Percentiles rank a stretch among this genome's conserved stretches.
phyloP scores from a whole-genome alignment of 2,329 filamentous ascomycete species.

The Talaromyces sp. region DNA sequence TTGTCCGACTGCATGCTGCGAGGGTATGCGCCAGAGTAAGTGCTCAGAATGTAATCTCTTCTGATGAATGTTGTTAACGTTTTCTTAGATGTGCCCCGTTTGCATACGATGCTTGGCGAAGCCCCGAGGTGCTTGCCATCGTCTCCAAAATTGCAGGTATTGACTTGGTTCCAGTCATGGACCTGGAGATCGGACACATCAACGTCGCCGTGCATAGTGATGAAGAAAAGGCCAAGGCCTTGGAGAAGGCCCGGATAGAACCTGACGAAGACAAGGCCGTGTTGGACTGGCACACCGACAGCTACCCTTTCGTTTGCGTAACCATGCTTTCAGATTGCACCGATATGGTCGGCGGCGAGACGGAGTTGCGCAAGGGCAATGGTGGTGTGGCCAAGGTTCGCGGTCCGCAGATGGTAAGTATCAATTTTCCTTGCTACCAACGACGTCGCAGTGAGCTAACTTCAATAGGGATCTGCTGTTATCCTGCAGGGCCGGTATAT shows the following conservation, averaged over 20 bases:
- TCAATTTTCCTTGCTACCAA: neutral
- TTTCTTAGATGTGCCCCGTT: constrained; percentile 56
- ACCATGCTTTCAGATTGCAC: constrained; percentile 61
- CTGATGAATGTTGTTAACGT: neutral
- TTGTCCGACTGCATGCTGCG: constrained; percentile 53
- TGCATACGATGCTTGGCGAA: constrained; percentile 58
- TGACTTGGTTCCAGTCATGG: constrained; percentile 50
- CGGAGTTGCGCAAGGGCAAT: constrained; percentile 51
- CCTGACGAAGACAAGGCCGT: constrained; percentile 47
- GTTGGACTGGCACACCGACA: constrained; percentile 61
- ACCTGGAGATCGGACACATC: constrained; percentile 53
- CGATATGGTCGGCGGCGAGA: constrained; percentile 61
- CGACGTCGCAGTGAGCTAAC: neutral
- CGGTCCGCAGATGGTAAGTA: constrained; percentile 54
- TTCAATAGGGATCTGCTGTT: constrained; percentile 55
- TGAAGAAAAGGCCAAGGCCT: constrained; percentile 40
- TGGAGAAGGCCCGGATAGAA: constrained; percentile 32
- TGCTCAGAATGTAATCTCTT: constrained; percentile 11
- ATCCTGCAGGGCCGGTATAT: constrained; percentile 66
- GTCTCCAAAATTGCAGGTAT: constrained; percentile 52
- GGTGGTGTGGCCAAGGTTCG: constrained; percentile 55
- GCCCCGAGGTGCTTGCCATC: constrained; percentile 44
- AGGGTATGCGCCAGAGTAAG: constrained; percentile 54
- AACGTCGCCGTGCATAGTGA: constrained; percentile 51
- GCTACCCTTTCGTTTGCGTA: constrained; percentile 66